Evolutionary conservation across 2,329 filamentous ascomycete species (phyloP).

Genomic region (Fusarium udum): DNA sequence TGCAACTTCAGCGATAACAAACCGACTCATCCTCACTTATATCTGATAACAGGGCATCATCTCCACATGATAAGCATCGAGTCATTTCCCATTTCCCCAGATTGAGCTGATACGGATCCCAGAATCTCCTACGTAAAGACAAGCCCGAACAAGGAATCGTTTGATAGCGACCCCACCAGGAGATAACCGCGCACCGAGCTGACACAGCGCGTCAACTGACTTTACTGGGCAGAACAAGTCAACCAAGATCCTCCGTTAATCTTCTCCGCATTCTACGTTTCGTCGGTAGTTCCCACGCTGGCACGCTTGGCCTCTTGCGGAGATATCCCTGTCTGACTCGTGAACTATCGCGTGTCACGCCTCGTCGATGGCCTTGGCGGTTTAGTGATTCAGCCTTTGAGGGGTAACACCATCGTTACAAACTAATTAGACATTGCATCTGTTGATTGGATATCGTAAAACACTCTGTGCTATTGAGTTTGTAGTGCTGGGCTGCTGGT

Average conservation of each 20-base stretch:
- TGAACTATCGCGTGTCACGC: neutral
- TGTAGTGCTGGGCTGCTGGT: neutral
- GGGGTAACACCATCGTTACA: neutral
- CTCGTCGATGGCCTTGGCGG: neutral
- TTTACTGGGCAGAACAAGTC: constrained; percentile 9
- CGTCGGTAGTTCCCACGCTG: neutral
- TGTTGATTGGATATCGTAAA: neutral
- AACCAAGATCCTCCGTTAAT: neutral
- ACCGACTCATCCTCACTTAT: neutral
- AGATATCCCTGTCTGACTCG: neutral
- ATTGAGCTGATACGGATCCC: constrained; percentile 9
- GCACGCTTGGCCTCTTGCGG: neutral
- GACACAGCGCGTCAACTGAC: constrained; percentile 19
- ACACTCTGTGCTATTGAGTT: neutral
- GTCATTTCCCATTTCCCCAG: constrained; percentile 22
- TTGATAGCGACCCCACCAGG: constrained; percentile 28
- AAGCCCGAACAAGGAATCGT: constrained; percentile 2
- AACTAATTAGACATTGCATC: neutral
- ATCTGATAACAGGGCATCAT: neutral
- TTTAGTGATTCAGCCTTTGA: neutral
- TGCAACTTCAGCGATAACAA: neutral
- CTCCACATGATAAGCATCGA: constrained; percentile 21
- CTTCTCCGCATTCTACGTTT: constrained; percentile 8
- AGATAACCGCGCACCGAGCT: constrained; percentile 38
- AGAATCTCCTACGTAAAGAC: constrained; percentile 21